Evolutionary conservation across 768 basidiomycete genomes (phyloP).

Genomic region (Termitomyces sp.): DNA sequence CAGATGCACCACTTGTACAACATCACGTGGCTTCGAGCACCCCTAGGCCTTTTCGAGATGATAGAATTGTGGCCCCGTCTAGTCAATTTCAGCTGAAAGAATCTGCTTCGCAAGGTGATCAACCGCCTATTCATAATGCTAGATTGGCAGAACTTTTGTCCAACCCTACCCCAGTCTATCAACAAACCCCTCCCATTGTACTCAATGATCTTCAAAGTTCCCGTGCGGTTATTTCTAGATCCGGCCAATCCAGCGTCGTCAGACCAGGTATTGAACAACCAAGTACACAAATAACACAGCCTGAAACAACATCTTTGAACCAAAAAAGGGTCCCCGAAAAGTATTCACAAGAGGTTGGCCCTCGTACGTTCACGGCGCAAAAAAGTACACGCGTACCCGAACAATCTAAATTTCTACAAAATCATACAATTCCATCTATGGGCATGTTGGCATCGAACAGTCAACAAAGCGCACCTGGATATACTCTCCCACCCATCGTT

Average conservation of each 20-base stretch:
- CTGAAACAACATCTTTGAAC: neutral
- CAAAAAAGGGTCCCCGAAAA: neutral
- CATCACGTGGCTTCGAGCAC: neutral
- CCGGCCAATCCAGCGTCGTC: neutral
- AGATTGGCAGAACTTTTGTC: conserved; percentile 29
- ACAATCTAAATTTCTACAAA: neutral
- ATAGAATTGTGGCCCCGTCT: neutral
- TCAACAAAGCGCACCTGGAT: neutral
- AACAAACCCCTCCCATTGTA: neutral
- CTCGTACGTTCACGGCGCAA: neutral
- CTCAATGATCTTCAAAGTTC: neutral
- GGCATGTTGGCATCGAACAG: neutral
- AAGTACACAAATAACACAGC: neutral
- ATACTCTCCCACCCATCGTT: neutral
- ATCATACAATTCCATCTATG: neutral
- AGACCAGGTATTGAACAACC: neutral
- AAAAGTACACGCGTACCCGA: neutral
- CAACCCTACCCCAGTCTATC: conserved; percentile 7
- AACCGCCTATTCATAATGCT: conserved; percentile 25
- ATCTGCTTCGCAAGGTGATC: neutral
- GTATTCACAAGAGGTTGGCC: neutral
- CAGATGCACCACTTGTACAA: neutral
- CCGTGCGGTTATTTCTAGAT: neutral
- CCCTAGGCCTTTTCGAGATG: neutral
- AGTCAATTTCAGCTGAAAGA: neutral